Base-by-base conservation (phyloP, 768 basidiomycete genomes). In the Phanerochaete sordida region DNA sequence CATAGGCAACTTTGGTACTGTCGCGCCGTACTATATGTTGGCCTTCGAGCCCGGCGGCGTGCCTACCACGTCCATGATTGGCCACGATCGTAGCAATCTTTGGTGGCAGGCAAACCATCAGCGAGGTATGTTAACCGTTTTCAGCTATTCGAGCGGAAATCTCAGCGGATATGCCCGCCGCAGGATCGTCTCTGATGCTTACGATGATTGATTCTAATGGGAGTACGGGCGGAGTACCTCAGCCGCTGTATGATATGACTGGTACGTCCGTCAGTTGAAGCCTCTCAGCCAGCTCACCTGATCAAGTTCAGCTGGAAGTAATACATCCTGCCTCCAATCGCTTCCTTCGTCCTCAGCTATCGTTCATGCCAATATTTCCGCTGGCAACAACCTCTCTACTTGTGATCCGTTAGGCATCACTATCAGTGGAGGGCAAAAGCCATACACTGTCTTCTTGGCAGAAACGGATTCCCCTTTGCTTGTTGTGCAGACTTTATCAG, bases 371-470 rank as follows among this genome's bases (percentile, higher is more conserved):
- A 80, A 80, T 64, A 69, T 76, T 53, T 78, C 80, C 0, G 65
- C n/a, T n/a, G n/a, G n/a, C n/a, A n/a, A 62, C 7, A 63, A 65
- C 1, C 56, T 81, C 2, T 59, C 68, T 35, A 79, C 80, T 11
- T 84, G 81, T 63, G 65, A 79, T 30, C 77, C 78, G 3, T 81
- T 81, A 80, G 76, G 79, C 4, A 58, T 81, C 4, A 73, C 68
- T 3, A 72, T 83, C 50, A 74, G 66, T 13, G 81, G 79, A 6
- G 80, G 79, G 12, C 68, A 69, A 0, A 74, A 76, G 33, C 84
- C 82, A 0, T 82, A 81, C 67, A 75, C 63, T n/a, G 59, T 82
- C 21, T 76, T 75, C 0, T 58, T 84, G 28, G 74, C 73, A 33
- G 70, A 73, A 9, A 56, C 74, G 31, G 69, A 73, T 50, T 76